phyloP scores from a whole-genome alignment of 2,329 filamentous ascomycete species.

The Colletotrichum tropicale region DNA sequence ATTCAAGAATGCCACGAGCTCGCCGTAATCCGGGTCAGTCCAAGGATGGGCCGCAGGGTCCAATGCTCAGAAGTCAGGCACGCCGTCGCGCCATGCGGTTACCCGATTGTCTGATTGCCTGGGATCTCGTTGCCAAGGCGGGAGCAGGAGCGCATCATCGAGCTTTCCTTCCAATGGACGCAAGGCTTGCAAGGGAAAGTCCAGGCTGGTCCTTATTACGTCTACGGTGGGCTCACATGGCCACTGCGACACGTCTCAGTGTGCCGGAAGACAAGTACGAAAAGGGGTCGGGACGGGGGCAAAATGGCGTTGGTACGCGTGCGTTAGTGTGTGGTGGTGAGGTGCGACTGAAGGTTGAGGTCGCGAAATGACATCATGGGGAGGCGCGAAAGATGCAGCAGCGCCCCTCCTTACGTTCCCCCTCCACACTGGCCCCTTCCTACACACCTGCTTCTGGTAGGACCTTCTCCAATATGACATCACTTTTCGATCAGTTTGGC shows the following conservation, averaged over 20 bases:
- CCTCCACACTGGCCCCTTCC: neutral
- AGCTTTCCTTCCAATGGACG: neutral
- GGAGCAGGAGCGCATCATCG: neutral
- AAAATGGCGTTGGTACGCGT: neutral
- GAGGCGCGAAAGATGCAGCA: neutral
- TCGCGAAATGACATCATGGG: slow-evolving; percentile 16
- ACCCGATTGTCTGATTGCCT: neutral
- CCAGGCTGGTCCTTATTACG: neutral
- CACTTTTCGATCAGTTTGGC: neutral
- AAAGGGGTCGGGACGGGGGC: neutral
- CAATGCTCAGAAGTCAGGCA: neutral
- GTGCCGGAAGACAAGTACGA: neutral
- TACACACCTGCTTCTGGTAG: neutral
- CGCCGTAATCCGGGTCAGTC: neutral
- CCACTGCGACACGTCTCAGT: neutral
- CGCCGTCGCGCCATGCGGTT: neutral
- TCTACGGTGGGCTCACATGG: slow-evolving; percentile 16
- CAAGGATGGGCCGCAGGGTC: neutral
- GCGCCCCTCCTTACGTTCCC: slow-evolving; percentile 3
- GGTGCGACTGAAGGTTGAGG: neutral
- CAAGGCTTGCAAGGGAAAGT: neutral
- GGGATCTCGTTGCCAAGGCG: neutral
- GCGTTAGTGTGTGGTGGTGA: neutral
- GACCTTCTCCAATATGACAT: slow-evolving; percentile 15
- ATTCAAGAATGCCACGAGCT: neutral